phyloP scores from a whole-genome alignment of 257 asterid genomes.

The Solanum ossicruentum region DNA sequence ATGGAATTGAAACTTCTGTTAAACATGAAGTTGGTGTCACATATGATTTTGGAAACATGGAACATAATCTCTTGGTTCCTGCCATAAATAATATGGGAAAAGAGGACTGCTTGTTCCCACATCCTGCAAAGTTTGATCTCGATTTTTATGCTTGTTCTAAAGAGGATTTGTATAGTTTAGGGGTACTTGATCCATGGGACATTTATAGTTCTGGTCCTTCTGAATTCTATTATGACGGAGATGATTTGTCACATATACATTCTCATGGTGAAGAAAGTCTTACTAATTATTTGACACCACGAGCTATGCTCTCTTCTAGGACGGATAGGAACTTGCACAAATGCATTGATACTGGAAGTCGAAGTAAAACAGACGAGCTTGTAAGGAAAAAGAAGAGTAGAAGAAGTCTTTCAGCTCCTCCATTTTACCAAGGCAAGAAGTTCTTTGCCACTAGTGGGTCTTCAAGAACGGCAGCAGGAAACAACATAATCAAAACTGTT shows the following conservation, averaged over 20 bases:
- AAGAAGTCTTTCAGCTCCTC: constrained; percentile 91
- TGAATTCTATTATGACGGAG: constrained; percentile 19
- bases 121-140: constrained; percentile 14
- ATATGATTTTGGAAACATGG: constrained; percentile 13
- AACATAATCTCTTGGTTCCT: constrained; percentile 2
- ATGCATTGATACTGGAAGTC: constrained; percentile 11
- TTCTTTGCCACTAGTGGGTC: constrained; percentile 30
- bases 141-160: constrained; percentile 5
- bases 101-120: constrained; percentile 17
- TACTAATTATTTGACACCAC: constrained; percentile 4
- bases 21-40: constrained; percentile 9
- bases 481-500: constrained; percentile 1
- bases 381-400: constrained; percentile 20
- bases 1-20: constrained; percentile 10
- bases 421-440: constrained; percentile 52
- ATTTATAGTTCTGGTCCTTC: constrained; percentile 7
- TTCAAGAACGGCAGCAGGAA: constrained; percentile 22
- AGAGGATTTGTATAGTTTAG: constrained; percentile 13
- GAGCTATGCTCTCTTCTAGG: neutral
- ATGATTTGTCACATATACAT: constrained; percentile 14
- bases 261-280: constrained; percentile 15
- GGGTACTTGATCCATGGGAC: constrained; percentile 14
- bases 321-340: constrained; percentile 5
- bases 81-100: constrained; percentile 14
- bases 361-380: constrained; percentile 6